Base-by-base conservation (phyloP, 805 yeast species). In the Candida railenensis region DNA sequence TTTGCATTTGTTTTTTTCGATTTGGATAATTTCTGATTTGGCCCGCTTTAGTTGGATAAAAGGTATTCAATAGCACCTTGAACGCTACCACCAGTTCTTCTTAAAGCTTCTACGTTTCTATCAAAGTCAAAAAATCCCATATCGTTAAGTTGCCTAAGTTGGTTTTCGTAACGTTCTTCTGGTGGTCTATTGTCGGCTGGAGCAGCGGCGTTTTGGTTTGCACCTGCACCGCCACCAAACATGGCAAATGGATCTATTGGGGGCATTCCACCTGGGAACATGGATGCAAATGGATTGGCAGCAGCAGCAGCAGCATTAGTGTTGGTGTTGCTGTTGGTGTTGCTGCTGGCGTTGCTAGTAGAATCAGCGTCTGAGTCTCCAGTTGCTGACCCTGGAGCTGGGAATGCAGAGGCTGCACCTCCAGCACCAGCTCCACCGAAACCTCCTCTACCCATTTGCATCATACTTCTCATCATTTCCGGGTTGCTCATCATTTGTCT, bases 21-120 rank as follows among this genome's bases (percentile, higher is more conserved):
- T 21, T 16, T 11, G 18, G 19, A 25, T n/a, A n/a, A n/a, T n/a
- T n/a, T n/a, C n/a, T n/a, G n/a, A n/a, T n/a, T n/a, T n/a, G n/a
- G n/a, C n/a, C n/a, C n/a, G n/a, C 33, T 16, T 50, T 48, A 56
- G 45, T 50, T 57, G 28, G 57, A 54, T 48, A 91, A 76, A 56
- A 91, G 71, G 45, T 89, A 87, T 66, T 92, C 97, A 43, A 92
- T 76, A 9, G 99, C 99, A 40, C 97, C 97, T 69, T 92, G 97
- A 21, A 92, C 97, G 52, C 91, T 88, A 7, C 99, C 99, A 30
- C 99, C 99, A 46, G 92, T 82, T 69, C 98, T 82, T 71, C 97
- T 82, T 57, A 94, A 77, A 1, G 98, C 98, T 22, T 82, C 83
- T 20, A 94, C 90, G 61, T 94, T 94, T 55, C 88, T 78, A 55